A percentile compares a stretch with the other conserved stretches of the same genome.
These are phyloP conservation scores for Alternaria arborescens DNA, from an alignment of 2,329 filamentous ascomycete genomes.

Conservation along the genomic window DNA sequence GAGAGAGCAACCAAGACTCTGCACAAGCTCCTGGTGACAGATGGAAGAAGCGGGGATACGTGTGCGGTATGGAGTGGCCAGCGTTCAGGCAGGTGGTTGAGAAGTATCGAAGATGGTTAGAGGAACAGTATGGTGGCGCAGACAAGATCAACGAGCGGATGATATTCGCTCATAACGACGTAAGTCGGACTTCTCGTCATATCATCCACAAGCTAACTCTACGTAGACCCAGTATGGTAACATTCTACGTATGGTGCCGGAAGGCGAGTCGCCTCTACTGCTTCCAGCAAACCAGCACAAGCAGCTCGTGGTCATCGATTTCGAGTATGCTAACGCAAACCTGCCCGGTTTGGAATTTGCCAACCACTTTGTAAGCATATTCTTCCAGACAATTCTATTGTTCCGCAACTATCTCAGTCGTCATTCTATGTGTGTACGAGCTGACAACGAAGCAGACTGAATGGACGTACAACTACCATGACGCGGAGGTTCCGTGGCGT, in stretches of 20 bases:
- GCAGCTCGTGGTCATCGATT: conserved; percentile 96
- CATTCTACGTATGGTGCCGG: conserved; percentile 79
- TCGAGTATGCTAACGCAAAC: conserved; percentile 95
- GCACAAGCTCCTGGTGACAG: conserved; percentile 56
- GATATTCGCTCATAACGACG: conserved; percentile 98
- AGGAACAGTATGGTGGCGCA: conserved; percentile 73
- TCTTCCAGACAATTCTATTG: conserved; percentile 7
- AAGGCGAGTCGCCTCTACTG: conserved; percentile 80
- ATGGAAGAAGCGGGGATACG: conserved; percentile 76
- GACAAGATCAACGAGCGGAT: conserved; percentile 75
- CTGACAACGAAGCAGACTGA: conserved; percentile 66
- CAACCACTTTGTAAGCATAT: conserved; percentile 81
- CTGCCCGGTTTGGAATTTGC: conserved; percentile 88
- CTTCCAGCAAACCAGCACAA: conserved; percentile 94
- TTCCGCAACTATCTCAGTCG: background rate
- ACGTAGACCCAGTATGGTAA: conserved; percentile 95
- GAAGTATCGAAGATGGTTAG: conserved; percentile 79
- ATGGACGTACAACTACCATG: conserved; percentile 98
- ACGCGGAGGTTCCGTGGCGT: conserved; percentile 68
- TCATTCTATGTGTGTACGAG: background rate
- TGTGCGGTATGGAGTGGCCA: conserved; percentile 86
- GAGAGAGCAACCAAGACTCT: conserved; percentile 37
- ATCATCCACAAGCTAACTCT: conserved; percentile 16
- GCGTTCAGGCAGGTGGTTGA: conserved; percentile 77
- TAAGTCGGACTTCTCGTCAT: conserved; percentile 56